phyloP scores from a whole-genome alignment of 352 stramenopile genomes.

The Phytopythium chamaehyphon region DNA sequence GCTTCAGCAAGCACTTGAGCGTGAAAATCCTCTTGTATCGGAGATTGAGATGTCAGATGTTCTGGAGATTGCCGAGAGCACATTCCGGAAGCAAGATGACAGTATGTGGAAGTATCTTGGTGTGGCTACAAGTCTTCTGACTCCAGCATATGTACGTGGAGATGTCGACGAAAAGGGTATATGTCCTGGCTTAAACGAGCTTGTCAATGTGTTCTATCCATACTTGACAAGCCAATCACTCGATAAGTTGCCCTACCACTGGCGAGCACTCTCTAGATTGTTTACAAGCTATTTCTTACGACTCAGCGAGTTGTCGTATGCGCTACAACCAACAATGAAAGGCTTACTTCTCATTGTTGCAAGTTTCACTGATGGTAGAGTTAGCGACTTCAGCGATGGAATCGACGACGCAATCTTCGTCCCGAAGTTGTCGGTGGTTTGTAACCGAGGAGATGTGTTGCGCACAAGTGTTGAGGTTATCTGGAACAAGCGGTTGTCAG shows the following conservation, averaged over 20 bases:
- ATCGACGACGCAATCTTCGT: conserved; percentile 7
- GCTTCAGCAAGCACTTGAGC: conserved; percentile 11
- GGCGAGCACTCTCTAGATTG: conserved; percentile 24
- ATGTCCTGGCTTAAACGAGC: conserved; percentile 24
- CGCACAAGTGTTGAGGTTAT: conserved; percentile 30
- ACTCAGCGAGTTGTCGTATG: conserved; percentile 14
- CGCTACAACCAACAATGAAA: conserved; percentile 52
- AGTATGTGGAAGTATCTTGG: conserved; percentile 29
- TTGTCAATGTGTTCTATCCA: conserved; percentile 68
- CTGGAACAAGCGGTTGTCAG: conserved; percentile 21
- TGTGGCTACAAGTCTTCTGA: conserved; percentile 14
- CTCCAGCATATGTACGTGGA: conserved; percentile 5
- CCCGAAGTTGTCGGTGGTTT: conserved; percentile 47
- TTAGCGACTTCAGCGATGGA: neutral
- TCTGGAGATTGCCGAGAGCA: conserved; percentile 22
- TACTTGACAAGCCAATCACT: conserved; percentile 52
- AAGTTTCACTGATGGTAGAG: neutral
- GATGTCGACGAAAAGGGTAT: neutral
- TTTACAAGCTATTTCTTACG: conserved; percentile 20
- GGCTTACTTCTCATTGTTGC: conserved; percentile 38
- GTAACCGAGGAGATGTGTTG: conserved; percentile 35
- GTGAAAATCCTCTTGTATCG: conserved; percentile 32
- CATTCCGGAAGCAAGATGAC: conserved; percentile 19
- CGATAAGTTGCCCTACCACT: conserved; percentile 37
- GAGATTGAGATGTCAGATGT: conserved; percentile 38